A percentile compares a stretch with the other conserved stretches of the same genome.
phyloP scores from a whole-genome alignment of 192 early-diverging fungal species.

The Dissophora globulifera region DNA sequence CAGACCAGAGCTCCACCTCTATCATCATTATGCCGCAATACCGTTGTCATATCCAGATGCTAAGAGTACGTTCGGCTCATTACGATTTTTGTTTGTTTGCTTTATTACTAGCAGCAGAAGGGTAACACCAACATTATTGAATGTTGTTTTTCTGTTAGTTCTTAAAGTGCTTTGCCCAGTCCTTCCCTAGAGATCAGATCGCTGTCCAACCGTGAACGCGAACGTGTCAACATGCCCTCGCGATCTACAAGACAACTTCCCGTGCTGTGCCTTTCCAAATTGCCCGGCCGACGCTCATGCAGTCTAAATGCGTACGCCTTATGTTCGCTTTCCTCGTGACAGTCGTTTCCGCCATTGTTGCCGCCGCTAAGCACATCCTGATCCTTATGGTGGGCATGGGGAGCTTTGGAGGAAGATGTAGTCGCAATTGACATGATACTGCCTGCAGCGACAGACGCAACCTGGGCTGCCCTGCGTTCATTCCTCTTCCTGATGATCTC shows the following conservation, averaged over 20 bases:
- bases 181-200: slow-evolving; percentile 32
- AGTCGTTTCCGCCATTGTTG: slow-evolving; percentile 33
- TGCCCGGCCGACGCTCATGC: too few relatives aligned
- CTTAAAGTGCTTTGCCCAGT: slow-evolving; percentile 32
- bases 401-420: neutral
- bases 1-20: too few relatives aligned
- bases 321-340: slow-evolving; percentile 16
- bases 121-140: too few relatives aligned
- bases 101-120: too few relatives aligned
- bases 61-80: too few relatives aligned
- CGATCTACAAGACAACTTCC: neutral
- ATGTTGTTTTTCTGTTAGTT: neutral
- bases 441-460: neutral
- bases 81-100: too few relatives aligned
- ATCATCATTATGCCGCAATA: too few relatives aligned
- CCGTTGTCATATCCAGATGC: too few relatives aligned
- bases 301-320: too few relatives aligned
- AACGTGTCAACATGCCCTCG: slow-evolving; percentile 3
- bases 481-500: slow-evolving; percentile 29
- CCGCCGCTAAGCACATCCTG: slow-evolving; percentile 18
- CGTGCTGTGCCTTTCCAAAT: neutral
- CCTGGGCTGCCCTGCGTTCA: slow-evolving; percentile 14
- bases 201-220: slow-evolving; percentile 19
- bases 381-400: neutral
- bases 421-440: too few relatives aligned